phyloP scores from a whole-genome alignment of 2,329 filamentous ascomycete genomes.

The Aspergillus pseudoviridinutans region DNA sequence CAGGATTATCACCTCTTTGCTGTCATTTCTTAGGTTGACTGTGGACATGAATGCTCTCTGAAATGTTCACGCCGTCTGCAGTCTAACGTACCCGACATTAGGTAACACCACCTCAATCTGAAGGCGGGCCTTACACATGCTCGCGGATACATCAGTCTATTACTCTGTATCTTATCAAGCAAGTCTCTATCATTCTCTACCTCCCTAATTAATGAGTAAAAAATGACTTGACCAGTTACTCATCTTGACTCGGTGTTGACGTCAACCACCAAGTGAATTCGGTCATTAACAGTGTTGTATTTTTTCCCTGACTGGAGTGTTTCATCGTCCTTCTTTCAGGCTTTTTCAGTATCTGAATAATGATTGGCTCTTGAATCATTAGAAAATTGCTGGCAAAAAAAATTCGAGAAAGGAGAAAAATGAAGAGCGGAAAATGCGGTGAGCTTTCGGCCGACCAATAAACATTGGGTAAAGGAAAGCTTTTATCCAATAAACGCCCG shows the following conservation, averaged over 20 bases:
- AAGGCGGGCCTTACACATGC: neutral
- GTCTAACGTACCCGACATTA: constrained; percentile 16
- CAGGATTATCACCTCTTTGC: neutral
- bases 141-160: neutral
- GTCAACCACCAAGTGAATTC: neutral
- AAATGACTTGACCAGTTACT: neutral
- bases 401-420: constrained; percentile 9
- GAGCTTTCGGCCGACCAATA: constrained; percentile 26
- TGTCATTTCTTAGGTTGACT: neutral
- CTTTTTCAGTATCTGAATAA: neutral
- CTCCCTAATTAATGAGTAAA: neutral
- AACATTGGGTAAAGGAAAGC: constrained; percentile 8
- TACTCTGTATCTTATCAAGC: neutral
- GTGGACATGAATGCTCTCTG: neutral
- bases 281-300: neutral
- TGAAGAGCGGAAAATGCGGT: constrained; percentile 29
- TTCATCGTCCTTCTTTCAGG: neutral
- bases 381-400: constrained; percentile 5
- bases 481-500: constrained; percentile 20
- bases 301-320: neutral
- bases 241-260: neutral
- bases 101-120: neutral
- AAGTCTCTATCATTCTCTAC: neutral
- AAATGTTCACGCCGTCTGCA: constrained; percentile 11
- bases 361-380: constrained; percentile 8